Evolutionary conservation across 345 rosid genomes (phyloP).

Genomic region (Rhizophora mangle): DNA sequence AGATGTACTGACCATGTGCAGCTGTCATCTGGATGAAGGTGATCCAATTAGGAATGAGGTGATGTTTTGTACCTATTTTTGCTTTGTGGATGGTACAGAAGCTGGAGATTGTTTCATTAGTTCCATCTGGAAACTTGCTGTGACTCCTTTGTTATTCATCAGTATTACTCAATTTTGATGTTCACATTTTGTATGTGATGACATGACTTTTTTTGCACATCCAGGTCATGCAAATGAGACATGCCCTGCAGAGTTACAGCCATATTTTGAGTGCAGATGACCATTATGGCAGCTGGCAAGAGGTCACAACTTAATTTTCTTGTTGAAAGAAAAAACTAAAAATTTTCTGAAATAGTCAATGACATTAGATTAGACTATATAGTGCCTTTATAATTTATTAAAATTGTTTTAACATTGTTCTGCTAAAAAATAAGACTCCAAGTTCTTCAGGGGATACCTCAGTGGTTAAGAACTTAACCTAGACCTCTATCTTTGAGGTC

Average conservation of each 20-base stretch:
- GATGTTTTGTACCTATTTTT: slow-evolving; percentile 15
- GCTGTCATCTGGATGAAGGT: slow-evolving; percentile 71
- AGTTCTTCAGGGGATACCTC: no score
- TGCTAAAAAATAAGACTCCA: no score
- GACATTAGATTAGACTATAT: no score
- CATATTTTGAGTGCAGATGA: slow-evolving; percentile 86
- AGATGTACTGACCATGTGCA: slow-evolving; percentile 96
- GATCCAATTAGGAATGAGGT: slow-evolving; percentile 76
- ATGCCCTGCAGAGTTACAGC: slow-evolving; percentile 83
- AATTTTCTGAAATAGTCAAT: neutral
- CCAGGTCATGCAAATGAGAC: slow-evolving; percentile 78
- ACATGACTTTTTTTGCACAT: slow-evolving; percentile 12
- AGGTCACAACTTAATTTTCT: slow-evolving; percentile 50
- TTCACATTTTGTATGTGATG: slow-evolving; percentile 3
- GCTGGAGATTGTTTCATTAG: neutral
- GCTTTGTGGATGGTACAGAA: slow-evolving; percentile 9
- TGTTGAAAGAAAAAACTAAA: slow-evolving; percentile 8
- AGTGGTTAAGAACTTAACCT: no score
- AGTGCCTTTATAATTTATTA: no score
- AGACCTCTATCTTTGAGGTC: no score
- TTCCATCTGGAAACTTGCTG: slow-evolving; percentile 10
- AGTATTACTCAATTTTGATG: neutral
- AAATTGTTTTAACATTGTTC: no score
- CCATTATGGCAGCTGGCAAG: slow-evolving; percentile 92
- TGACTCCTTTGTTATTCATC: slow-evolving; percentile 4